Percentiles rank a stretch among this genome's conserved stretches.
These are phyloP conservation scores for Cucurbita argyrosperma DNA, from an alignment of 306 rosid species.

Conservation along the genomic window DNA sequence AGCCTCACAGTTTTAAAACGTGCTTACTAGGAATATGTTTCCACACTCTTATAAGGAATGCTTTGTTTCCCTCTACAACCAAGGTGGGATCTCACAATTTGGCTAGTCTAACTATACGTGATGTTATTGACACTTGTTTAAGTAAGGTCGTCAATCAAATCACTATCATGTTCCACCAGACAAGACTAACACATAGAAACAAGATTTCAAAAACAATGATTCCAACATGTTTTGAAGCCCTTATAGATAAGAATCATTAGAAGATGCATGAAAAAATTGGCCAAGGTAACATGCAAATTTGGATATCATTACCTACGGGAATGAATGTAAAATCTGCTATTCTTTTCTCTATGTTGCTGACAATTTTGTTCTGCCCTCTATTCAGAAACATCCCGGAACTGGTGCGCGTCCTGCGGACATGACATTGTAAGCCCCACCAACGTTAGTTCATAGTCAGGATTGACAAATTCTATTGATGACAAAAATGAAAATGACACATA, in stretches of 20 bases:
- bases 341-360: constrained; percentile 57
- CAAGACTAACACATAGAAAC: neutral
- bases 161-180: neutral
- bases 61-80: too few species aligned
- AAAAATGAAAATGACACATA: neutral
- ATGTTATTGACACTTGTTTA: neutral
- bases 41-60: too few species aligned
- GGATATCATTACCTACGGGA: constrained; percentile 43
- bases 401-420: constrained; percentile 63
- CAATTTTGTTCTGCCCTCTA: constrained; percentile 59
- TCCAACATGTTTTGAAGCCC: neutral
- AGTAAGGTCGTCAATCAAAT: neutral
- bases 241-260: neutral
- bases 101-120: neutral
- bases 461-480: neutral
- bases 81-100: neutral
- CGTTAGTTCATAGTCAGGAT: neutral
- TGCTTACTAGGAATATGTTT: too few species aligned
- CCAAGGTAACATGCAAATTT: neutral
- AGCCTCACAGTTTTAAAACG: too few species aligned
- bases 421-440: neutral
- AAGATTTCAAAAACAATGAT: neutral
- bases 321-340: constrained; percentile 80
- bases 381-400: constrained; percentile 81
- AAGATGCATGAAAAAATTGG: neutral